Base-by-base conservation (phyloP, 2,329 filamentous ascomycete species). In the Lojkania enalia region DNA sequence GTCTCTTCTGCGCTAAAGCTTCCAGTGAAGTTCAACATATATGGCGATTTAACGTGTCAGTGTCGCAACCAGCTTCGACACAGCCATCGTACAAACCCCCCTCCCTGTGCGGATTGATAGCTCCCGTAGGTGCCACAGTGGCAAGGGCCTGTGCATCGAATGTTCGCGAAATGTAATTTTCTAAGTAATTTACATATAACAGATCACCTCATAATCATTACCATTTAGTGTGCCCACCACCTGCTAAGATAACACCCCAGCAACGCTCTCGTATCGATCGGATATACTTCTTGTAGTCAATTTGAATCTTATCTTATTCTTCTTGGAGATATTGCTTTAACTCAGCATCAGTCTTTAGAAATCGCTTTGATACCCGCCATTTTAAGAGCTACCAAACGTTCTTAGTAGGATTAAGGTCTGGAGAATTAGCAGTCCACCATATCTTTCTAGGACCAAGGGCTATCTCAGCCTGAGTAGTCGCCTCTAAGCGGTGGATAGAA, bases 351-450 rank as follows among this genome's bases (percentile, higher is more conserved):
- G 36, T 46, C 18, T 40, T 29, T 30, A 30, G 36, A 20, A 35
- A 46, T 9, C 43, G 36, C 43, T 36, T 35, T 20, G 19, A 4
- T 18, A 46, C 15, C 30, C 43, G 4, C n/a, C 31, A 46, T 30
- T 46, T 40, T 9, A 46, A 37, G 19, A 46, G 18, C 43, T 39
- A 31, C 43, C 36, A 46, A 3, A 46, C 20, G 43, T 46, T 46
- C 19, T 43, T 32, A 36, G 36, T 43, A 6, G 31, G 40, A 18
- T 36, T 43, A 21, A 43, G 32, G 19, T 36, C 43, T 36, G 29
- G 43, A n/a, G 29, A 46, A 16, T 46, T 46, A n/a, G 30, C 19
- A 35, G 29, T 36, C 36, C 36, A 40, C 36, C 36, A 29, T 15
- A 20, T 20, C 19, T 19, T 46, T 4, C 13, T 27, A 14, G 37